Base-by-base conservation (phyloP, 176 grass and related monocot species). In the Thinopyrum elongatum region DNA sequence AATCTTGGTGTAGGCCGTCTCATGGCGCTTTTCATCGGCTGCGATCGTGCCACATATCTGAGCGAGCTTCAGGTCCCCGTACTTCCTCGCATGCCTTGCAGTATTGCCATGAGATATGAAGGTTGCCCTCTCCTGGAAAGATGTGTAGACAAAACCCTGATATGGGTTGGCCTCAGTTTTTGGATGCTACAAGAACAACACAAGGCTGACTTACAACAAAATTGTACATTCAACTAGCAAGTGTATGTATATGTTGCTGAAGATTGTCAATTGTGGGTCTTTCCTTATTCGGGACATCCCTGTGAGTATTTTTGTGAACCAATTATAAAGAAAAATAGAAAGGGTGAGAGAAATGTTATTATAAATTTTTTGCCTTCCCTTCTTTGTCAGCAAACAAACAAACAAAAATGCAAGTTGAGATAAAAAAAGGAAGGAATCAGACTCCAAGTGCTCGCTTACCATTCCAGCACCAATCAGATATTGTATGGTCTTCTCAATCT, bases 1-100 rank as follows among this genome's bases (percentile, higher is more conserved):
- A 2, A 71, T 71, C 69, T 71, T 71, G 69, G 69, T 71, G 69
- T 71, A 71, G 10, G 69, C 69, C 10, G 69, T 71, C 69, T 71
- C 69, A 2, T 71, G 69, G 10, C 69, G 69, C 35, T 71, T 71
- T 10, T 71, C 69, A 10, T 71, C 69, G 22, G 69, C 69, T 14
- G 69, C 69, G 10, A 71, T 71, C 10, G 22, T 71, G 22, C 69
- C 69, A 4, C 69, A 71, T 71, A 71, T 71, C 69, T 42, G 35
- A 21, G 69, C 69, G 35, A 71, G 69, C 35, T 71, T 71, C 34
- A 23, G 22, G 35, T 71, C 69, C 21, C 69, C 69, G 35, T 23
- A 71, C 22, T 71, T 39, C 35, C 23, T 71, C 10, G 69, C 69
- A 5, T 71, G 69, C 35, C 69, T 71, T 21, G 69, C 69, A 0